Percentiles rank a stretch among this genome's conserved stretches.
phyloP scores from a whole-genome alignment of 73 alveolate genomes.

The Tetrahymena borealis region DNA sequence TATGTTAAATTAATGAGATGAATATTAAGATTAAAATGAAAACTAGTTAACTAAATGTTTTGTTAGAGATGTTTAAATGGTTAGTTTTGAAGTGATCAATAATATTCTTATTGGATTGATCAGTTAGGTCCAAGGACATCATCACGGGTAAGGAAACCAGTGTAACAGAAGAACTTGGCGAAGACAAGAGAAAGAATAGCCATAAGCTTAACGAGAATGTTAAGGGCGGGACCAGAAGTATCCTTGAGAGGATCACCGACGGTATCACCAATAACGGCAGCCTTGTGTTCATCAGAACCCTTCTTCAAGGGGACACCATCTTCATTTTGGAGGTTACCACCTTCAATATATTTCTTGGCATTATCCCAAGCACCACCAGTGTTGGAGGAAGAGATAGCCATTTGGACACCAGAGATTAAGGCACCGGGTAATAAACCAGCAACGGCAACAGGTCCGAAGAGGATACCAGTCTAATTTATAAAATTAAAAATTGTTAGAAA shows the following conservation, averaged over 20 bases:
- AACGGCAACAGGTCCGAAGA: slow-evolving; percentile 81
- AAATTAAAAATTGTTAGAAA: neutral
- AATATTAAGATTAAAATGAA: no score
- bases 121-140: neutral
- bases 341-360: slow-evolving; percentile 81
- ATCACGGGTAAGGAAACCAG: slow-evolving; percentile 13
- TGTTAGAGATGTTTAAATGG: no score
- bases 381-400: slow-evolving; percentile 75
- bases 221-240: slow-evolving; percentile 88
- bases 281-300: slow-evolving; percentile 72
- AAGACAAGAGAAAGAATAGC: slow-evolving; percentile 72
- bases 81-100: neutral
- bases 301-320: slow-evolving; percentile 44
- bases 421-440: slow-evolving; percentile 90
- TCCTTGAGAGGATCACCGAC: slow-evolving; percentile 95
- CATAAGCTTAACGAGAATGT: slow-evolving; percentile 82
- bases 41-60: no score
- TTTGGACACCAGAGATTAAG: slow-evolving; percentile 79
- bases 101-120: neutral
- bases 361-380: slow-evolving; percentile 90
- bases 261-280: slow-evolving; percentile 88
- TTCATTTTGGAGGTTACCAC: slow-evolving; percentile 39
- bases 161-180: slow-evolving; percentile 37
- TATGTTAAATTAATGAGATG: no score
- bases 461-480: slow-evolving; percentile 52